Conservation (phyloP, 148 eudicot species). For the Simmondsia chinensis region DNA sequence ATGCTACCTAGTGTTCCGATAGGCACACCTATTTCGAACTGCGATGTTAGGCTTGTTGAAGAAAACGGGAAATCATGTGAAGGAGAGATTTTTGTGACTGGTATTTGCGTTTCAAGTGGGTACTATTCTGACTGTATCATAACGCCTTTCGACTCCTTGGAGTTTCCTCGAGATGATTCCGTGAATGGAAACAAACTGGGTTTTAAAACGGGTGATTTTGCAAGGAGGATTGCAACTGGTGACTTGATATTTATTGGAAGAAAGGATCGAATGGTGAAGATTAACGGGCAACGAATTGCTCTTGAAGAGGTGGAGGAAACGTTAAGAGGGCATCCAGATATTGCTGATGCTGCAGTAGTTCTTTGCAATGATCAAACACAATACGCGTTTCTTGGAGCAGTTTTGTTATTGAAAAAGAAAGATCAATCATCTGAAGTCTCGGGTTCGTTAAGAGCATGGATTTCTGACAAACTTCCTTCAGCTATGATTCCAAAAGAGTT, state of each 20-base stretch:
- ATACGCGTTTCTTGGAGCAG: constrained; percentile 50
- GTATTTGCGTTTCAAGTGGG: constrained; percentile 64
- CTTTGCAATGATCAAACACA: constrained; percentile 29
- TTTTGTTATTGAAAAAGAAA: constrained; percentile 34
- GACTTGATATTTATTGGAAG: constrained; percentile 74
- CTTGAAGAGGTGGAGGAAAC: constrained; percentile 75
- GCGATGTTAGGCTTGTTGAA: constrained; percentile 48
- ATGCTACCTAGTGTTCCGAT: constrained; percentile 61
- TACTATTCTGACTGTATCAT: constrained; percentile 32
- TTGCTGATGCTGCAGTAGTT: constrained; percentile 70
- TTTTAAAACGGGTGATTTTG: constrained; percentile 84
- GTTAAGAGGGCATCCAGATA: constrained; percentile 45
- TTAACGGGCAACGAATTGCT: constrained; percentile 83
- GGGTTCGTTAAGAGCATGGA: constrained; percentile 49
- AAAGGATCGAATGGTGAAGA: constrained; percentile 68
- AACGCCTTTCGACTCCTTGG: constrained; percentile 24
- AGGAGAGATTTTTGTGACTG: constrained; percentile 76
- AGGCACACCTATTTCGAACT: constrained; percentile 63
- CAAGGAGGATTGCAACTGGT: constrained; percentile 52
- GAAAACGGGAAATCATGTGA: constrained; percentile 37
- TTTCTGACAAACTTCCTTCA: constrained; percentile 50
- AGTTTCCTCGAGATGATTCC: constrained; percentile 23
- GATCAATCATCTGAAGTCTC: constrained; percentile 15
- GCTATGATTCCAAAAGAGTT: constrained; percentile 60
- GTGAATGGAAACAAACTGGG: constrained; percentile 16